Base-by-base conservation (phyloP, 768 basidiomycete genomes). In the Russula virescens region DNA sequence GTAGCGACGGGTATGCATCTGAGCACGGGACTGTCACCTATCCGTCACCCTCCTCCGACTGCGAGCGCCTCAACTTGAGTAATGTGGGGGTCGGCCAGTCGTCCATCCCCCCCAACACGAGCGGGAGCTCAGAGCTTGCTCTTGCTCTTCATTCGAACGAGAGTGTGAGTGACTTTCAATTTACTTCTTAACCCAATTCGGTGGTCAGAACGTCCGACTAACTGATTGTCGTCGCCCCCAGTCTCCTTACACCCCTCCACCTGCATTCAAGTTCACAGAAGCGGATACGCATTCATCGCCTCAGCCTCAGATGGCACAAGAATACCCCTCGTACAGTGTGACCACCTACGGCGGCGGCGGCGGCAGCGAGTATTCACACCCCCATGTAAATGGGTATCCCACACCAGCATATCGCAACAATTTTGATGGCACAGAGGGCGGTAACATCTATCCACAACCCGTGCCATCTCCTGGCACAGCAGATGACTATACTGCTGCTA, bases 21-120 rank as follows among this genome's bases (percentile, higher is more conserved):
- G 61, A 67, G 28, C 60, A 58, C 50, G 60, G 58, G 2, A 66
- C 65, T 2, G 61, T 66, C 8, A 62, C 67, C 2, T 66, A 66
- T 26, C 61, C 67, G 3, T 66, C 66, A 18, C 65, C 64, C n/a
- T 31, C 60, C 19, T 66, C 64, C 3, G 65, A 60, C 47, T n/a
- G 58, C 50, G 66, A 58, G 16, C 67, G 59, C 46, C 54, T 58
- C 26, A 55, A 55, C 43, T 48, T 60, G 56, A 48, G 45, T 23
- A 40, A 21, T 16, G 53, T 48, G 13, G 35, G 26, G 9, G 35
- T 58, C 10, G 50, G 35, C 28, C 62, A 48, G 25, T 63, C 62
- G 11, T 50, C 62, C 21, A 42, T 58, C 19, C 35, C 51, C 16
- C 62, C 57, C 35, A 35, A 31, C 11, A 25, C 38, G 11, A 43